These are phyloP conservation scores for Microbotryum scabiosae DNA, from an alignment of 1,284 basidiomycete species.

Conservation along the genomic window DNA sequence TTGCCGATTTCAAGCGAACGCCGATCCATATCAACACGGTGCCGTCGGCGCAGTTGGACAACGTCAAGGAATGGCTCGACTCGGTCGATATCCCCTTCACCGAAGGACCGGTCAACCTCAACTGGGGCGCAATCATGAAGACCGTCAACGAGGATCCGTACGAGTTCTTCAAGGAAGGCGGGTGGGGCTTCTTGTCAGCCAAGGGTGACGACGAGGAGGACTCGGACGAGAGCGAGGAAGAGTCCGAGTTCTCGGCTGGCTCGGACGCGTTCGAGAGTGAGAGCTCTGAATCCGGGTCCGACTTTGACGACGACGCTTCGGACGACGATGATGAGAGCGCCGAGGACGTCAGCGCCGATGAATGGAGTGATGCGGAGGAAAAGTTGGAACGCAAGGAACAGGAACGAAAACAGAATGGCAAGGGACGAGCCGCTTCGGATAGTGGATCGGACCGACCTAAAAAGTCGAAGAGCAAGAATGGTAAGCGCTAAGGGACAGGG, in stretches of 20 bases:
- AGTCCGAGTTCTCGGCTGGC: conserved; percentile 31
- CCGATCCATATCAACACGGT: conserved; percentile 95
- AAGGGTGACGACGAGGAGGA: conserved; percentile 46
- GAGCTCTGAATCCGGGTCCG: not conserved
- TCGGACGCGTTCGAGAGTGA: not conserved
- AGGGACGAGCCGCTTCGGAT: too few relatives aligned
- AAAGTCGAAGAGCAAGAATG: too few relatives aligned
- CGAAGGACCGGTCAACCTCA: conserved; percentile 94
- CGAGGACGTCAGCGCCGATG: conserved; percentile 3
- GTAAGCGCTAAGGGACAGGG: too few relatives aligned
- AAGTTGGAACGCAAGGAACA: not conserved
- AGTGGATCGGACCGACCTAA: too few relatives aligned
- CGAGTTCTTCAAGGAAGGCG: conserved; percentile 91
- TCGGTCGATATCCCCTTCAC: conserved; percentile 94
- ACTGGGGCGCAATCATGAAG: conserved; percentile 77
- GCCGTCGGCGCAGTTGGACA: conserved; percentile 79
- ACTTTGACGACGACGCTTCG: conserved; percentile 3
- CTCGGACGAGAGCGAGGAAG: conserved; percentile 39
- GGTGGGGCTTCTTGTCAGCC: conserved; percentile 86
- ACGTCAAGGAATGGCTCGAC: conserved; percentile 97
- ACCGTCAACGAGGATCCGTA: conserved; percentile 87
- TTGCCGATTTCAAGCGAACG: conserved; percentile 87
- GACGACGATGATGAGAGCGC: conserved; percentile 1
- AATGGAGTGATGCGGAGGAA: conserved; percentile 2
- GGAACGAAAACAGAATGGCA: too few relatives aligned